phyloP scores from a whole-genome alignment of 306 rosid genomes.

The Sicyos baderoa region DNA sequence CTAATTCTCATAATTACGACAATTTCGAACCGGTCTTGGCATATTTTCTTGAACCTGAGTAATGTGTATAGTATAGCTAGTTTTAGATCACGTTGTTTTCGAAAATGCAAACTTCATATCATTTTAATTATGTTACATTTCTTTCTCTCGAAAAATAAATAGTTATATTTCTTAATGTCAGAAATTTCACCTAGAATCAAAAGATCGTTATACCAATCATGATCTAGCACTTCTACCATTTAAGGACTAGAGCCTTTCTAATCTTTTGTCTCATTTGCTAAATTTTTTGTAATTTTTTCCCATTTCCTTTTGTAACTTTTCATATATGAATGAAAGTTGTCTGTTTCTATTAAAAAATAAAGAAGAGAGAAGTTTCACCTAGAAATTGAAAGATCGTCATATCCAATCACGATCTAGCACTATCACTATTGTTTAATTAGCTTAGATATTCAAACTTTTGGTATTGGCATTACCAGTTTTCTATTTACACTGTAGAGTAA shows the following conservation, averaged over 20 bases:
- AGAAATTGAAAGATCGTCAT: not conserved
- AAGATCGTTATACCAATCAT: not conserved
- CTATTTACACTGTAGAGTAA: not conserved
- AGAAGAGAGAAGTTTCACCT: not conserved
- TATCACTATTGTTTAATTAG: not conserved
- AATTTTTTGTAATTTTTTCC: no score
- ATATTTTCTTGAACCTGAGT: not conserved
- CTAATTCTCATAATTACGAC: not conserved
- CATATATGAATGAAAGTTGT: no score
- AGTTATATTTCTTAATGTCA: not conserved
- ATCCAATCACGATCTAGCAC: not conserved
- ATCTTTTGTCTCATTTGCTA: no score
- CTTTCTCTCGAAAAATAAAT: no score
- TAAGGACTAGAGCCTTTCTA: no score
- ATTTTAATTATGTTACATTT: not conserved
- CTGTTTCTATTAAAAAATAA: no score
- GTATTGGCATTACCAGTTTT: conserved; percentile 7
- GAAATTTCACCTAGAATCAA: not conserved
- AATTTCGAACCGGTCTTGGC: not conserved
- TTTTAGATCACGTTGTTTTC: not conserved
- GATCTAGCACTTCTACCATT: no score
- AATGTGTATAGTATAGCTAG: not conserved
- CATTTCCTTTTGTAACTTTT: no score
- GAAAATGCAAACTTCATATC: not conserved
- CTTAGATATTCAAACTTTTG: conserved; percentile 4